Evolutionary conservation across 2,329 filamentous ascomycete species (phyloP).

Genomic region (Paraconiothyrium brasiliense): DNA sequence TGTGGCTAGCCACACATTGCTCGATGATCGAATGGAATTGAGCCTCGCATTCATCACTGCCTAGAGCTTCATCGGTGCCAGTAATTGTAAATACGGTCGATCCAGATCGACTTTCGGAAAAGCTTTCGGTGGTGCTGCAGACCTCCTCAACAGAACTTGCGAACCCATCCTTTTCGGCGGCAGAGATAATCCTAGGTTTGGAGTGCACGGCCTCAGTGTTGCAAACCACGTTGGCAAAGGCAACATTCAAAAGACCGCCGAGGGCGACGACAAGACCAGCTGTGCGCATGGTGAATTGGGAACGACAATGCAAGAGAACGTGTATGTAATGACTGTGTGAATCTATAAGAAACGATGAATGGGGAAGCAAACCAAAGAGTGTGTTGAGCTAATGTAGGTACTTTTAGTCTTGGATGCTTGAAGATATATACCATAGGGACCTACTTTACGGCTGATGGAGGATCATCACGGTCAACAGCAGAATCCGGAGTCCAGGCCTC

Average conservation of each 20-base stretch:
- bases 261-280: constrained; percentile 5
- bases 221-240: constrained; percentile 14
- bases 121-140: not conserved
- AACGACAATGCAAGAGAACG: not conserved
- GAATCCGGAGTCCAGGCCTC: not conserved
- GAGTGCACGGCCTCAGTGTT: constrained; percentile 7
- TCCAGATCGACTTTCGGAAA: constrained; percentile 3
- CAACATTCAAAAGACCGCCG: constrained; percentile 4
- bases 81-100: not conserved
- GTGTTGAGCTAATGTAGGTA: not conserved
- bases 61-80: not conserved
- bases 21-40: constrained; percentile 5
- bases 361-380: not conserved
- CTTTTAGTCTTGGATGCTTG: not conserved
- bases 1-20: constrained; percentile 6
- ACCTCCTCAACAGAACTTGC: constrained; percentile 1
- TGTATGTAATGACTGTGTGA: not conserved
- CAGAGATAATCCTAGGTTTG: constrained; percentile 9
- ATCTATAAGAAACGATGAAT: not conserved
- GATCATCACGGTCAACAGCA: not conserved
- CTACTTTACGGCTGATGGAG: not conserved
- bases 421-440: not conserved
- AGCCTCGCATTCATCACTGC: constrained; percentile 5
- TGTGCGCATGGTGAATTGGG: constrained; percentile 1
- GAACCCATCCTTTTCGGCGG: constrained; percentile 1